Percentiles rank a stretch among this genome's conserved stretches.
Evolutionary conservation across 164 flowering plant species (phyloP).

Genomic region (Tetracentron sinense): DNA sequence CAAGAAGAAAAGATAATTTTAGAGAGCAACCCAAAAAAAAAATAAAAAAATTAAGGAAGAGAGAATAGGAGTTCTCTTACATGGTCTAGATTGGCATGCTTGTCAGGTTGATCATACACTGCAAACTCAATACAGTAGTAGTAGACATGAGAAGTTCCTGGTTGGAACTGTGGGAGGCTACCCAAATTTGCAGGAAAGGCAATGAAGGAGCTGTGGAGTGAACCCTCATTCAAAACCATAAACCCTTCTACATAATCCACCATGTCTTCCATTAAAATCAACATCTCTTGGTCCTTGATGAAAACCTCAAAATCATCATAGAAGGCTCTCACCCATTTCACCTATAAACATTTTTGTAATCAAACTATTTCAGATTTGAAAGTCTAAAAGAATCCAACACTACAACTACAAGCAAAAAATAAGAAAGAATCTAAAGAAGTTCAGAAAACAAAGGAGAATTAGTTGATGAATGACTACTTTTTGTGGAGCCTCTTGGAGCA

Average conservation of each 20-base stretch:
- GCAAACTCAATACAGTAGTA: conserved; percentile 39
- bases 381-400: too few relatives aligned
- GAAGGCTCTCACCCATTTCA: conserved; percentile 37
- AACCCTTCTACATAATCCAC: conserved; percentile 40
- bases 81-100: conserved; percentile 21
- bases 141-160: conserved; percentile 18
- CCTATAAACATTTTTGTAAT: conserved; percentile 14
- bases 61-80: conserved; percentile 12
- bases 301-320: conserved; percentile 34
- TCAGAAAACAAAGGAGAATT: too few relatives aligned
- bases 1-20: too few relatives aligned
- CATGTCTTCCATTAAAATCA: conserved; percentile 24
- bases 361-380: not conserved
- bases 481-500: conserved; percentile 35
- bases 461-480: too few relatives aligned
- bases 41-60: too few relatives aligned
- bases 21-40: not conserved
- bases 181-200: conserved; percentile 25
- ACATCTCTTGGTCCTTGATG: conserved; percentile 28
- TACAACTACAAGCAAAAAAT: too few relatives aligned
- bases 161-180: conserved; percentile 16
- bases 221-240: conserved; percentile 23
- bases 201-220: conserved; percentile 20
- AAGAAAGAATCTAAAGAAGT: too few relatives aligned
- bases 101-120: conserved; percentile 22